These are phyloP conservation scores for Phytopythium cucurbitacearum DNA, from an alignment of 352 stramenopile genomes.

Conservation along the genomic window DNA sequence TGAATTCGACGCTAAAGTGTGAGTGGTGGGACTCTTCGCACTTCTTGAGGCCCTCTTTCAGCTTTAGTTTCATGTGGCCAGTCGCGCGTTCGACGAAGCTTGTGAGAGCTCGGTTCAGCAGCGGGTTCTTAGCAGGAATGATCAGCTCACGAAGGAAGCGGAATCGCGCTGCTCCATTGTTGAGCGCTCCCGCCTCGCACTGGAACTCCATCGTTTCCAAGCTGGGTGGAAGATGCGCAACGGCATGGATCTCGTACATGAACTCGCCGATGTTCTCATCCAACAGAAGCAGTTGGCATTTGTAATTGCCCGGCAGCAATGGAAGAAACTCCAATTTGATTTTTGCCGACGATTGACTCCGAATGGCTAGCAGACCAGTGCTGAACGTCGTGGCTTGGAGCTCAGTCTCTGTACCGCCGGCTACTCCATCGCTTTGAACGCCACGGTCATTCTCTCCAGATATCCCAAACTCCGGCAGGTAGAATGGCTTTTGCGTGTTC, in stretches of 20 bases:
- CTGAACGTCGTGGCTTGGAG: constrained; percentile 2
- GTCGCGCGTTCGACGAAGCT: constrained; percentile 64
- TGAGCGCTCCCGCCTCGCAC: constrained; percentile 37
- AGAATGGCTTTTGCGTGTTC: constrained; percentile 63
- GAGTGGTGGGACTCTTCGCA: constrained; percentile 72
- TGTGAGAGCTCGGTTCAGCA: constrained; percentile 67
- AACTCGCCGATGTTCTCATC: constrained; percentile 94
- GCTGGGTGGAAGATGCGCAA: constrained; percentile 68
- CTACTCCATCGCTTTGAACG: background rate
- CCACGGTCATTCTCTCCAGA: constrained; percentile 9
- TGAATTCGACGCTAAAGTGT: constrained; percentile 72
- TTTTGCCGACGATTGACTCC: constrained; percentile 44
- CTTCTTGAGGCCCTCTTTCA: constrained; percentile 73
- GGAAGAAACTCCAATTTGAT: constrained; percentile 89
- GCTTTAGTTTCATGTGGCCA: constrained; percentile 60
- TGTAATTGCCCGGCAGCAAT: constrained; percentile 85
- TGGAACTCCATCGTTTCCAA: constrained; percentile 81
- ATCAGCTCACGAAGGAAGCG: constrained; percentile 76
- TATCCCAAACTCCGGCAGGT: constrained; percentile 53
- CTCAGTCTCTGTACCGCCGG: background rate
- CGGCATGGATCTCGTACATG: constrained; percentile 86
- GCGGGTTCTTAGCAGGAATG: constrained; percentile 75
- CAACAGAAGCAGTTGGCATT: constrained; percentile 88
- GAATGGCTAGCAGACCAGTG: constrained; percentile 17
- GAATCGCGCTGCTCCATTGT: constrained; percentile 10